These are phyloP conservation scores for Fusarium zealandicum DNA, from an alignment of 2,329 filamentous ascomycete genomes.

Conservation along the genomic window DNA sequence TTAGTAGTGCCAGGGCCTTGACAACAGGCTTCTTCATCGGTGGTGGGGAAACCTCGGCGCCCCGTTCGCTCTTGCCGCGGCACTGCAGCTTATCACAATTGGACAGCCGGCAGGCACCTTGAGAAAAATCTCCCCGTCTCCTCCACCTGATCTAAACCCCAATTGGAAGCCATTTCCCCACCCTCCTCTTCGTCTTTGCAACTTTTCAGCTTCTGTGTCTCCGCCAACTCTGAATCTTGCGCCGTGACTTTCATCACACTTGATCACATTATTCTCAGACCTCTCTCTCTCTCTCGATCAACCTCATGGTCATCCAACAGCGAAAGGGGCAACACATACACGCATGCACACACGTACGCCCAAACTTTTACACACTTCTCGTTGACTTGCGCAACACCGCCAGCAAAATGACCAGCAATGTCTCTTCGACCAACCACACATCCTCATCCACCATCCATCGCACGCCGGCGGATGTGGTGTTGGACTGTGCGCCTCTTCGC, in stretches of 20 bases:
- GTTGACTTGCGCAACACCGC: slow-evolving; percentile 7
- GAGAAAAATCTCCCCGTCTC: slow-evolving; percentile 1
- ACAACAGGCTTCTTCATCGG: slow-evolving; percentile 16
- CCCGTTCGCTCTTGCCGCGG: slow-evolving; percentile 34
- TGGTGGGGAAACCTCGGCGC: slow-evolving; percentile 17
- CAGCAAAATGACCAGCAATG: slow-evolving; percentile 15
- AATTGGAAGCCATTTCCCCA: neutral
- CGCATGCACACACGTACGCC: neutral
- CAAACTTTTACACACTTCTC: neutral
- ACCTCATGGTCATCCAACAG: neutral
- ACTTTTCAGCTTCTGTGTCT: slow-evolving; percentile 8
- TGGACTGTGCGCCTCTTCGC: slow-evolving; percentile 33
- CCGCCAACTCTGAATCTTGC: slow-evolving; percentile 2
- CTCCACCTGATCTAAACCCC: neutral
- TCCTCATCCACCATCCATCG: slow-evolving; percentile 25
- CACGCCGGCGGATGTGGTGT: slow-evolving; percentile 37
- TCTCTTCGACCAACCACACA: slow-evolving; percentile 20
- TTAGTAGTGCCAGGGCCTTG: slow-evolving; percentile 7
- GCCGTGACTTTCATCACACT: neutral
- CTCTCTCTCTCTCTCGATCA: no score
- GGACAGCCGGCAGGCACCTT: neutral
- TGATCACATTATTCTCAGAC: neutral
- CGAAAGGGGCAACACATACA: neutral
- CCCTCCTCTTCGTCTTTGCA: neutral
- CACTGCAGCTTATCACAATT: slow-evolving; percentile 6